phyloP scores from a whole-genome alignment of 345 rosid species.

The Hibiscus trionum region DNA sequence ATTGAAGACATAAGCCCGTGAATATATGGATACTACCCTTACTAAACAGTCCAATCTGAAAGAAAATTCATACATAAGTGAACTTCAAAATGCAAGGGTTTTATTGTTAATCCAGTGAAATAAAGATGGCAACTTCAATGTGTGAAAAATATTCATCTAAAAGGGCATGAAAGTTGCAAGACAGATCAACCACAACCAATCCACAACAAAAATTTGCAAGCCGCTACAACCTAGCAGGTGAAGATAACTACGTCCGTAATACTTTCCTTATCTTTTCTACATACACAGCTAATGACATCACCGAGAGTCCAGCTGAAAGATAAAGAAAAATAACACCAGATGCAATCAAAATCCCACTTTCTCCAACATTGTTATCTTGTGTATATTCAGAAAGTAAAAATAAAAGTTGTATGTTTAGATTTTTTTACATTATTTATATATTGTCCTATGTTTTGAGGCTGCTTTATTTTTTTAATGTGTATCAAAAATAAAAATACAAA shows the following conservation, averaged over 20 bases:
- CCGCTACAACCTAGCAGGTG: conserved; percentile 15
- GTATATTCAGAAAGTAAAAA: no score
- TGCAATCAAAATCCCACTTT: conserved; percentile 39
- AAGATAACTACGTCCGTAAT: conserved; percentile 43
- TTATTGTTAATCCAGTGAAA: conserved; percentile 21
- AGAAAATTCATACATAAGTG: conserved; percentile 7
- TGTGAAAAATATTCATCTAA: conserved; percentile 1
- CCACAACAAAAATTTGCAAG: not conserved
- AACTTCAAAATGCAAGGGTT: conserved; percentile 17
- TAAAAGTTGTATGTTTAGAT: no score
- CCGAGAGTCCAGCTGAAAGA: conserved; percentile 80
- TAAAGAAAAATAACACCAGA: conserved; percentile 76
- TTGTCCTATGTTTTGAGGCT: no score
- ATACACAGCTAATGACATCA: conserved; percentile 83
- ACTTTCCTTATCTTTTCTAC: conserved; percentile 75
- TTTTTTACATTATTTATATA: no score
- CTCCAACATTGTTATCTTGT: conserved; percentile 37
- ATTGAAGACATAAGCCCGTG: not conserved
- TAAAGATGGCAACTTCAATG: conserved; percentile 16
- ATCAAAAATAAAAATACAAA: no score
- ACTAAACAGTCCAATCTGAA: conserved; percentile 1
- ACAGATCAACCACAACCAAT: not conserved
- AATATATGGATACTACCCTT: not conserved
- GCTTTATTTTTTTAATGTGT: no score
- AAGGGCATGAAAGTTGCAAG: not conserved